Percentiles rank a stretch among this genome's conserved stretches.
These are phyloP conservation scores for Stachybotrys elegans DNA, from an alignment of 2,329 filamentous ascomycete species.

Conservation along the genomic window DNA sequence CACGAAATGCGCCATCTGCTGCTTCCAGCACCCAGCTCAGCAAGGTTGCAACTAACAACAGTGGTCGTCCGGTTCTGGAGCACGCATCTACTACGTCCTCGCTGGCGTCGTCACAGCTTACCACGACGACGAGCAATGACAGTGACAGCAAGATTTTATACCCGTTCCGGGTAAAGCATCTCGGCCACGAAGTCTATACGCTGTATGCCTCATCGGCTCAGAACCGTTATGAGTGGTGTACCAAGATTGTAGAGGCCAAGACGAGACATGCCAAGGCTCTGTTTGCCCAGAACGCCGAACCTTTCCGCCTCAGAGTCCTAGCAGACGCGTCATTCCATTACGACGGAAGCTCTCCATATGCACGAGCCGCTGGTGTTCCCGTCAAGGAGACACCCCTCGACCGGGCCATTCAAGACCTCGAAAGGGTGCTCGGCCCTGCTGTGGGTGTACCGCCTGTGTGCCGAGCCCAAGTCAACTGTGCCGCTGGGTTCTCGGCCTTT, in stretches of 20 bases:
- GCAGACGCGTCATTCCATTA: conserved; percentile 89
- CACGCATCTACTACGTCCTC: conserved; percentile 67
- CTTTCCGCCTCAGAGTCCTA: conserved; percentile 86
- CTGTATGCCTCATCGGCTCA: conserved; percentile 75
- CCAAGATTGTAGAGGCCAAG: conserved; percentile 91
- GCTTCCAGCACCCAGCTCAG: conserved; percentile 54
- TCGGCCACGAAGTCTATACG: conserved; percentile 89
- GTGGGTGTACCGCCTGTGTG: conserved; percentile 74
- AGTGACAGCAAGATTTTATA: conserved; percentile 81
- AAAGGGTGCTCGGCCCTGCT: conserved; percentile 67
- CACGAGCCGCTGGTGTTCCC: conserved; percentile 61
- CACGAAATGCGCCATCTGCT: conserved; percentile 56
- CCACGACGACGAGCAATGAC: conserved; percentile 50
- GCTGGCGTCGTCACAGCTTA: conserved; percentile 43
- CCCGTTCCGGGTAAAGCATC: conserved; percentile 92
- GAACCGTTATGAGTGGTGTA: conserved; percentile 82
- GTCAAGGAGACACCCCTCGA: conserved; percentile 91
- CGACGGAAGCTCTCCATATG: conserved; percentile 55
- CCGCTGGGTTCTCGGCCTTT: conserved; percentile 80
- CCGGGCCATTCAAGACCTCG: conserved; percentile 82
- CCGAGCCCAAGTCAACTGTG: conserved; percentile 83
- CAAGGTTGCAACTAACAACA: conserved; percentile 47
- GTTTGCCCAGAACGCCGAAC: conserved; percentile 89
- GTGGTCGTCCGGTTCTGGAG: conserved; percentile 54
- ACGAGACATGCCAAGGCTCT: conserved; percentile 85